Percentiles rank a stretch among this genome's conserved stretches.
Conservation (phyloP, 1,139 yeast species). For the Zygosaccharomyces sapae region DNA sequence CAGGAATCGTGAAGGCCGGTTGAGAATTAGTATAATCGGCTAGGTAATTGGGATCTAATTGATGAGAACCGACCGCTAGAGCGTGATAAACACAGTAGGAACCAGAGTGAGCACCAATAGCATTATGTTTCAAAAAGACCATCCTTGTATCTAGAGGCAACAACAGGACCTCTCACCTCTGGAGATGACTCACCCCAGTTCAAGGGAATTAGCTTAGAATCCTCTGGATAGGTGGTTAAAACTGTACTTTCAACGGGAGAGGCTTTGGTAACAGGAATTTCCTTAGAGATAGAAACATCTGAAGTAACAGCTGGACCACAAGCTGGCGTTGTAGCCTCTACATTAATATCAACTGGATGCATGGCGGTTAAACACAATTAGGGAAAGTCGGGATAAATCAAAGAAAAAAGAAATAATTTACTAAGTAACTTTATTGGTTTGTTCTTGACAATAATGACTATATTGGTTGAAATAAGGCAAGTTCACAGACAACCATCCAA, state of each 20-base stretch:
- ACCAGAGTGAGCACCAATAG: conserved; percentile 61
- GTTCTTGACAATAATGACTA: background rate
- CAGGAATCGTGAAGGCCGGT: conserved; percentile 54
- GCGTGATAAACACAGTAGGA: conserved; percentile 60
- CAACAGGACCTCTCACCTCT: conserved; percentile 51
- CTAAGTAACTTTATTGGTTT: background rate
- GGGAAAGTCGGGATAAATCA: background rate
- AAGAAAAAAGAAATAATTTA: background rate
- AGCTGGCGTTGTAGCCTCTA: conserved; percentile 8
- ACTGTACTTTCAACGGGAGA: conserved; percentile 37
- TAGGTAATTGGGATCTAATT: conserved; percentile 45
- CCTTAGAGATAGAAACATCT: conserved; percentile 1
- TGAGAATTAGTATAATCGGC: conserved; percentile 59
- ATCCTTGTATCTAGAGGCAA: conserved; percentile 49
- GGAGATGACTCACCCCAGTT: conserved; percentile 51
- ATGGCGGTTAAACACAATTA: conserved; percentile 3
- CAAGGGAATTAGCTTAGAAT: conserved; percentile 45
- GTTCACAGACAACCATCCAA: background rate
- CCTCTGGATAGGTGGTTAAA: conserved; percentile 50
- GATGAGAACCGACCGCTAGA: conserved; percentile 55
- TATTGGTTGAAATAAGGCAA: background rate
- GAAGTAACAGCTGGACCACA: conserved; percentile 6
- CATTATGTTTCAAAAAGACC: conserved; percentile 45
- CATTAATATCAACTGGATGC: conserved; percentile 14
- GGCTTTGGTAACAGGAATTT: conserved; percentile 12